Percentiles rank a stretch among this genome's conserved stretches.
These are phyloP conservation scores for Diutina rugosa DNA, from an alignment of 1,139 yeast genomes.

Conservation along the genomic window DNA sequence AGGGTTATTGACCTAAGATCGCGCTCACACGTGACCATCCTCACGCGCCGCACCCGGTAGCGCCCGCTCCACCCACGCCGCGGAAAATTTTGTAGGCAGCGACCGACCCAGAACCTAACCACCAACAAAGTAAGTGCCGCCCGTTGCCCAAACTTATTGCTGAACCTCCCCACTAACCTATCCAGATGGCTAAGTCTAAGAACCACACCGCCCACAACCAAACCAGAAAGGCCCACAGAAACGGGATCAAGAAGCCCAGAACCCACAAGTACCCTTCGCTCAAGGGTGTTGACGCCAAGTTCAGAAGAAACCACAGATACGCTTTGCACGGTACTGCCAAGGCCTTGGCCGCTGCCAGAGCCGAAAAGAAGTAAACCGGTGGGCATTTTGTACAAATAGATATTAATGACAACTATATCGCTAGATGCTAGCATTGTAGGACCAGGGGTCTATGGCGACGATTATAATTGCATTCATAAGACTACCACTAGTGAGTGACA, in stretches of 20 bases:
- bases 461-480: too few species aligned
- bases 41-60: neutral
- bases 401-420: neutral
- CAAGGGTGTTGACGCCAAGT: slow-evolving; percentile 98
- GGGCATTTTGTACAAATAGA: neutral
- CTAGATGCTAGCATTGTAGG: neutral
- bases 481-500: too few species aligned
- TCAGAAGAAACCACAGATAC: slow-evolving; percentile 98
- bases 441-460: too few species aligned
- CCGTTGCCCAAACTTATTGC: neutral
- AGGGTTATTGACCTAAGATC: neutral
- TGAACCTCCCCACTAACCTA: neutral
- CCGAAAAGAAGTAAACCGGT: neutral
- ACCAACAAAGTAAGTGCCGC: neutral
- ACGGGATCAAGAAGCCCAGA: slow-evolving; percentile 99
- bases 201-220: slow-evolving; percentile 99
- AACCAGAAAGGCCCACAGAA: slow-evolving; percentile 98
- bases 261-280: slow-evolving; percentile 96
- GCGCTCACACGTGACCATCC: neutral
- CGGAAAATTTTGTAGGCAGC: neutral
- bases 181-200: slow-evolving; percentile 90
- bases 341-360: slow-evolving; percentile 46
- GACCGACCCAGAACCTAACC: neutral
- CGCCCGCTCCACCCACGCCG: neutral
- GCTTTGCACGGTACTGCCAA: slow-evolving; percentile 97